Evolutionary conservation across 2,329 filamentous ascomycete genomes (phyloP).

Genomic region (Fusarium siculi): DNA sequence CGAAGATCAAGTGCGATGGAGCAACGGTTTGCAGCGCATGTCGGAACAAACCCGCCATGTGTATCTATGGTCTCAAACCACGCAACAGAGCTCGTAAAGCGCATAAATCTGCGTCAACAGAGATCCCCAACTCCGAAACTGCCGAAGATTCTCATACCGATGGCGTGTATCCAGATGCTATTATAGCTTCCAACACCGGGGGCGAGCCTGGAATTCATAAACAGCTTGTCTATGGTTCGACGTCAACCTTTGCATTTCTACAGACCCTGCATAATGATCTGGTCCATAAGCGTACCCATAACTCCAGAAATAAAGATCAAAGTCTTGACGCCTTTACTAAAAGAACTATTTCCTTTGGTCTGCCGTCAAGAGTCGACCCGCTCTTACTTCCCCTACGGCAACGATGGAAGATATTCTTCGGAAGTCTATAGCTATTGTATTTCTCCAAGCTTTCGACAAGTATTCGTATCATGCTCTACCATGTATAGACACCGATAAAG

Average conservation of each 20-base stretch:
- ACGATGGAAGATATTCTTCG: neutral
- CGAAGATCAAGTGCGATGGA: neutral
- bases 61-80: neutral
- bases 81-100: rapidly evolving
- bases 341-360: no score
- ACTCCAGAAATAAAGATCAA: rapidly evolving
- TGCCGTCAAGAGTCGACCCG: no score
- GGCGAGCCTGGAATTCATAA: rapidly evolving
- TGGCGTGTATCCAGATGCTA: no score
- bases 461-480: neutral
- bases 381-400: no score
- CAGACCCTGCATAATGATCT: neutral
- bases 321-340: neutral
- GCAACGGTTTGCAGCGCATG: neutral
- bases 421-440: rapidly evolving
- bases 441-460: rapidly evolving
- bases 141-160: neutral
- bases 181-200: neutral
- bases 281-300: no score
- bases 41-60: rapidly evolving
- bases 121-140: rapidly evolving
- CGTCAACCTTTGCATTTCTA: neutral
- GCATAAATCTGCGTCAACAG: rapidly evolving
- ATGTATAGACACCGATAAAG: rapidly evolving
- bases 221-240: neutral